These are phyloP conservation scores for Russula abietina DNA, from an alignment of 768 basidiomycete genomes.

Conservation along the genomic window DNA sequence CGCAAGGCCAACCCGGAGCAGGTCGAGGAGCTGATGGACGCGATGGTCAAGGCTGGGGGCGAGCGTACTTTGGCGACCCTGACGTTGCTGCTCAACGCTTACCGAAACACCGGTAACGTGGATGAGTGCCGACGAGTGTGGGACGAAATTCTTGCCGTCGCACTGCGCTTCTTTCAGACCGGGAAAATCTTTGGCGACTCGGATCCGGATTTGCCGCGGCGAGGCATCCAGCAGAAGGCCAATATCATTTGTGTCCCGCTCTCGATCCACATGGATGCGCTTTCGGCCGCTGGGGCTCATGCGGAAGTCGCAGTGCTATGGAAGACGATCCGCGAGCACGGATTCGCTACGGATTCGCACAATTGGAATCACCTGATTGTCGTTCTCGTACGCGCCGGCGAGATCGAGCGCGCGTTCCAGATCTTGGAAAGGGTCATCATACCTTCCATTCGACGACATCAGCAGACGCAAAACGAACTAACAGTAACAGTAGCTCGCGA, in stretches of 20 bases:
- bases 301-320: constrained; percentile 58
- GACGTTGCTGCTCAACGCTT: constrained; percentile 62
- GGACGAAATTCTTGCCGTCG: constrained; percentile 60
- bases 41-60: constrained; percentile 49
- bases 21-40: constrained; percentile 52
- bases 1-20: constrained; percentile 40
- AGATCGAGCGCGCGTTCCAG: constrained; percentile 78
- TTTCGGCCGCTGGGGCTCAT: constrained; percentile 61
- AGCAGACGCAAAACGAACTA: neutral
- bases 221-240: constrained; percentile 33
- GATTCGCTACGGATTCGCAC: constrained; percentile 76
- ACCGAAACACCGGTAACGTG: constrained; percentile 53
- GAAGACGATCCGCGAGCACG: constrained; percentile 52
- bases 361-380: constrained; percentile 88
- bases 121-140: constrained; percentile 57
- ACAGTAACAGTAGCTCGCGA: constrained; percentile 17
- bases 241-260: constrained; percentile 69
- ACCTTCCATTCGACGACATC: constrained; percentile 38
- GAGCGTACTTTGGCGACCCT: constrained; percentile 54
- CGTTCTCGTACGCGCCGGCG: constrained; percentile 71
- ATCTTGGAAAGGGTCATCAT: constrained; percentile 73
- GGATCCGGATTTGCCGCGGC: constrained; percentile 24
- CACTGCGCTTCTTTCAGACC: constrained; percentile 37
- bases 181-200: constrained; percentile 32
- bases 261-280: constrained; percentile 72